Base-by-base conservation (phyloP, 352 stramenopile species). In the Phytophthora idaei region DNA sequence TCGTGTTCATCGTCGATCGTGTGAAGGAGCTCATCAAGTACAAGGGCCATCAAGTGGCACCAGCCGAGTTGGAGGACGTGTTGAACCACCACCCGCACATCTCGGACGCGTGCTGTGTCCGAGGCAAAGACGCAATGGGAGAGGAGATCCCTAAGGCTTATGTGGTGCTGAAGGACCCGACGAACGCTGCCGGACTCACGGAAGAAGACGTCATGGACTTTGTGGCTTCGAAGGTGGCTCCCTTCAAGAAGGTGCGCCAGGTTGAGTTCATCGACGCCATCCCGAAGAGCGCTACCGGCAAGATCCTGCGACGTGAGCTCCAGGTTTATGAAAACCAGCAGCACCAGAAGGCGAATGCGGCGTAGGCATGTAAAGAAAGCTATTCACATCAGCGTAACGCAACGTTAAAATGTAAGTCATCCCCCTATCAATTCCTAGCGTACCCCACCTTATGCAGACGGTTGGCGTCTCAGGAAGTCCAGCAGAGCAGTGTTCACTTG, bases 11-110 rank as follows among this genome's bases (percentile, higher is more conserved):
- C 48, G 88, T 90, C 1, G 95, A 98, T 69, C 78, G 95, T 15
- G 76, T 97, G 11, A 98, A 98, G 78, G 93, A 98, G 67, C 63
- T 98, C 29, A 98, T 98, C 75, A 98, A 98, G 80, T 93, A 97
- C 59, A 97, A 97, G 60, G 94, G 93, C 5, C 93, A 94, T 61
- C 93, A 96, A 59, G 79, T 98, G n/a, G 89, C 92, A 10, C 94
- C 93, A 11, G 93, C 92, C 0, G 94, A 98, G 69, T 72, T 98
- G 37, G 94, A 98, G 74, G 92, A 93, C 28, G 71, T 98, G 10
- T 53, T 98, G 8, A 84, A 97, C 15, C 78, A 81, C 14, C 84
- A 98, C 78, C 79, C 79, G 10, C 61, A 81, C 15, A 69, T 98
- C 12, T 67, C 78, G 1, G 94, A 98, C 78, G 81, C 76, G 7